Evolutionary conservation across 495 filamentous ascomycete genomes (phyloP).

Genomic region (Alectoria sarmentosa): DNA sequence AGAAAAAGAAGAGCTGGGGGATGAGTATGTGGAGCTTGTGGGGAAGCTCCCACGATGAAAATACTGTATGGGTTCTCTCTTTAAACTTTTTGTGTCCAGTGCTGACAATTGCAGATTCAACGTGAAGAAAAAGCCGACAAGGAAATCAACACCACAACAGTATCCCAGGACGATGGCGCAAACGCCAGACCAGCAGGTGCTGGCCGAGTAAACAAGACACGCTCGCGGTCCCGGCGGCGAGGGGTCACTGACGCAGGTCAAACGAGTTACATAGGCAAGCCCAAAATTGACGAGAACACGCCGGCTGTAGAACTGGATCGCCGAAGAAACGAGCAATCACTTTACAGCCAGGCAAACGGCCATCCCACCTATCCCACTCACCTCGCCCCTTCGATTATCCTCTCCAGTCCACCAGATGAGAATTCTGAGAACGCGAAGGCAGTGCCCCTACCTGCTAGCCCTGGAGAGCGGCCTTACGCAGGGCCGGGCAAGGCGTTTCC

Average conservation of each 20-base stretch:
- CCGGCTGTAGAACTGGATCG: slow-evolving; percentile 1
- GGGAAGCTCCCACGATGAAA: slow-evolving; percentile 83
- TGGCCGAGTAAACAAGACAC: neutral
- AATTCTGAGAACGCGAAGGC: neutral
- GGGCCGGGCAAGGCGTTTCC: slow-evolving; percentile 20
- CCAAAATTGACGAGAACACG: slow-evolving; percentile 7
- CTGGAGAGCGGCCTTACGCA: slow-evolving; percentile 29
- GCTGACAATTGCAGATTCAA: slow-evolving; percentile 18
- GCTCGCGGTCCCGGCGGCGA: slow-evolving; percentile 19
- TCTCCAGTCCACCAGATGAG: slow-evolving; percentile 4
- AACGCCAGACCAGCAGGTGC: neutral
- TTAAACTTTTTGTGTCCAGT: neutral
- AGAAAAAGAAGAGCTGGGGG: slow-evolving; percentile 60
- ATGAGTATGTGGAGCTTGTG: slow-evolving; percentile 76
- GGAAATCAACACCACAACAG: slow-evolving; percentile 13
- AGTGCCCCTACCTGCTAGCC: slow-evolving; percentile 36
- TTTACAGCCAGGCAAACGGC: neutral
- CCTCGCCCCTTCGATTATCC: slow-evolving; percentile 3
- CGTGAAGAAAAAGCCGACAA: slow-evolving; percentile 28
- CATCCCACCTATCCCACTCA: neutral
- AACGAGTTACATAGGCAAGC: neutral
- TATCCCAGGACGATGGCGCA: slow-evolving; percentile 7
- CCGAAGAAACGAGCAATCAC: slow-evolving; percentile 1
- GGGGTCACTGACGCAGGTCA: slow-evolving; percentile 20
- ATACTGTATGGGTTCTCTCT: slow-evolving; percentile 39